Conservation (phyloP, 345 rosid genomes). For the Rhodomyrtus tomentosa region DNA sequence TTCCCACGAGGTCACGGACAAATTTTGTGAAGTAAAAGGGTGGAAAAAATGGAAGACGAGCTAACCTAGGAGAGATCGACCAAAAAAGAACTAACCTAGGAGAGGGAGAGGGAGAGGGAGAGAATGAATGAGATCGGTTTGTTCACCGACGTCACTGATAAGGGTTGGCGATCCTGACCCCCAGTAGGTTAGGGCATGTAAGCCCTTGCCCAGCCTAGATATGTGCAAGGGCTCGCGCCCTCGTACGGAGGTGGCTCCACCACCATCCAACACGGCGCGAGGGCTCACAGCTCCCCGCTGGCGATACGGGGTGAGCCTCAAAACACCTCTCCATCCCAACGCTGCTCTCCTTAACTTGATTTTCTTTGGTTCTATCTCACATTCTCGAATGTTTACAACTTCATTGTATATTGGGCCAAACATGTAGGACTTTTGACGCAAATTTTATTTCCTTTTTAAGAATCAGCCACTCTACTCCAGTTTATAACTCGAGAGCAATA, state of each 20-base stretch:
- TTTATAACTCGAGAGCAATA: background rate
- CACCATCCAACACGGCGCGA: background rate
- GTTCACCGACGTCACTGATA: background rate
- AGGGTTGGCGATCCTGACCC: background rate
- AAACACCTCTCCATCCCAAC: background rate
- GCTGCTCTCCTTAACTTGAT: background rate
- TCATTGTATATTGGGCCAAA: background rate
- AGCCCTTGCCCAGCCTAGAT: background rate
- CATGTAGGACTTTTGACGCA: background rate
- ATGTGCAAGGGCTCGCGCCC: background rate
- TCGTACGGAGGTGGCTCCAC: background rate
- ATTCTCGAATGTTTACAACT: background rate
- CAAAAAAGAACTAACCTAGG: background rate
- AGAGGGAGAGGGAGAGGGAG: too few relatives aligned
- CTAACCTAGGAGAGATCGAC: too few relatives aligned
- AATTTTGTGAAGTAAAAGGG: background rate
- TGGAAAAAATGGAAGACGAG: background rate
- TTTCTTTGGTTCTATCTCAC: background rate
- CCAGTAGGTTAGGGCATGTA: background rate
- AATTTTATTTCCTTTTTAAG: background rate
- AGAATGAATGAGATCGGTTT: background rate
- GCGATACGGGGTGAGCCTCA: background rate
- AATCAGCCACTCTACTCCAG: background rate
- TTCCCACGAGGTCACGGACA: background rate
- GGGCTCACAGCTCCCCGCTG: background rate